Evolutionary conservation across 345 rosid species (phyloP), one percentile per base, ranked within the genome.

Genomic region (Gossypium mustelinum): DNA sequence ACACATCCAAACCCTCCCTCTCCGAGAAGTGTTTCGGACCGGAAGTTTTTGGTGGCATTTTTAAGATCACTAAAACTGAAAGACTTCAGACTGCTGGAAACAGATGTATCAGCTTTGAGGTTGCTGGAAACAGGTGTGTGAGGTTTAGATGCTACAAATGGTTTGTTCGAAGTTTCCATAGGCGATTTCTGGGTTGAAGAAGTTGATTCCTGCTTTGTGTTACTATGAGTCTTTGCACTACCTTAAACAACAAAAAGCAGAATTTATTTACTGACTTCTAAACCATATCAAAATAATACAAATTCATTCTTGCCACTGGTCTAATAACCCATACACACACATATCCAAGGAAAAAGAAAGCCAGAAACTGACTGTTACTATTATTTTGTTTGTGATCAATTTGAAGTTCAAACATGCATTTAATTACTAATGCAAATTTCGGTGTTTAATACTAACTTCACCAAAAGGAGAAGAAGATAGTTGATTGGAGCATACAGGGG

Each of bases 1-100:
- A 87, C 94, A 68, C 84, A 82, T 45, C 94, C 94, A 56, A 89
- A 89, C 18, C 91, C 91, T 70, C 94, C 90, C 76, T 89, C 94
- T 66, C 91, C 91, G 16, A 87, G 85, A 57, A 87, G 43, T 57
- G 78, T 82, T 57, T 89, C 94, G 0, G 84, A 75, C 11, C 89
- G 85, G 82, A 87, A 89, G 44, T 85, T 85, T 72, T 72, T 84
- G 75, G 94, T 81, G 70, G 92, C 92, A 76, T 64, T 83, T 82
- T 80, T 88, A 6, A 89, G 86, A 43, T 86, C 92, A 63, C 9
- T 84, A 80, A 79, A 83, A 79, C 80, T 86, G 57, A 87, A 89
- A 44, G 89, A 80, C 81, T 84, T 89, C 75, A 84, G 82, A 81
- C 72, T 84, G 77, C 67, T 77, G 45, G 84, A 68, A 54, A 45